A percentile compares a stretch with the other conserved stretches of the same genome.
phyloP scores from a whole-genome alignment of 148 eudicot species.

The Cornus suecica region DNA sequence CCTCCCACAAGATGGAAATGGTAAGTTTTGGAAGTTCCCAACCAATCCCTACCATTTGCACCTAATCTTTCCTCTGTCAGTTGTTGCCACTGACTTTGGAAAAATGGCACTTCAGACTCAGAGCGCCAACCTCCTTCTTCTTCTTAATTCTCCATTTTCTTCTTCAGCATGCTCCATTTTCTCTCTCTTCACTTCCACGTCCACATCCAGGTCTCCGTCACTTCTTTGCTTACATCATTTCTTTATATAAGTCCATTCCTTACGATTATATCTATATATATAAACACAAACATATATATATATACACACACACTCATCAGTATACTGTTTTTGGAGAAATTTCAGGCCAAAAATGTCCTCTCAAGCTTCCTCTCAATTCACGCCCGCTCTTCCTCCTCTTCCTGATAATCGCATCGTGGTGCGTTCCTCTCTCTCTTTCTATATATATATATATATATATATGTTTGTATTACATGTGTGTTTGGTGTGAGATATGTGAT shows the following conservation, averaged over 20 bases:
- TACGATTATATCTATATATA: too few relatives aligned
- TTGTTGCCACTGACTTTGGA: background rate
- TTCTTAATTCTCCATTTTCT: background rate
- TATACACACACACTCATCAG: background rate
- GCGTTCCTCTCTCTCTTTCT: conserved; percentile 8
- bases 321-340: background rate
- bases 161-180: conserved; percentile 16
- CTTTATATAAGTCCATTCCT: background rate
- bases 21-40: too few relatives aligned
- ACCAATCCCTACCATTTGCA: background rate
- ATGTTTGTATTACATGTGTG: background rate
- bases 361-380: conserved; percentile 9
- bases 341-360: conserved; percentile 53
- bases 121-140: background rate
- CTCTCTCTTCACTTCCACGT: conserved; percentile 23
- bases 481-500: background rate
- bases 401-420: conserved; percentile 60
- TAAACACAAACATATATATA: background rate
- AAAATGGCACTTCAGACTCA: background rate
- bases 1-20: too few relatives aligned
- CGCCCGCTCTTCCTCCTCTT: conserved; percentile 33
- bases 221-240: background rate
- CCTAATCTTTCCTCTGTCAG: background rate
- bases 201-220: conserved; percentile 29
- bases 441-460: too few relatives aligned